Conservation (phyloP, 805 yeast genomes). For the Myxozyma mucilagina region DNA sequence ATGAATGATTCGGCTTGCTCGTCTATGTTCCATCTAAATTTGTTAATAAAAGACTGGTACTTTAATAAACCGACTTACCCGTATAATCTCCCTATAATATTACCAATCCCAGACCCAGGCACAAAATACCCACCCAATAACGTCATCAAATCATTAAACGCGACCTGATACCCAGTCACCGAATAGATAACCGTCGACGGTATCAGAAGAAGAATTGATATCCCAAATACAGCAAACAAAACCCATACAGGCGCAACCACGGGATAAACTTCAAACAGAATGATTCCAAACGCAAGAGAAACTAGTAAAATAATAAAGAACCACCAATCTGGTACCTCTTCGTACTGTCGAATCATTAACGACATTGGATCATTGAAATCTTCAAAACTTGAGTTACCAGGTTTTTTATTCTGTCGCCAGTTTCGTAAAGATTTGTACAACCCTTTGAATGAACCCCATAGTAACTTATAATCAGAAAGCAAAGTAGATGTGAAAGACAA, state of each 20-base stretch:
- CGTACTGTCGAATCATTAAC: slow-evolving; percentile 51
- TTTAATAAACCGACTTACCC: slow-evolving; percentile 39
- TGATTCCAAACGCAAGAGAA: slow-evolving; percentile 39
- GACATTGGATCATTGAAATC: slow-evolving; percentile 23
- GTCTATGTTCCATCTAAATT: slow-evolving; percentile 45
- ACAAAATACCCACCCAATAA: slow-evolving; percentile 63
- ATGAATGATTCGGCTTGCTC: slow-evolving; percentile 46
- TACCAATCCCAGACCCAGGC: slow-evolving; percentile 61
- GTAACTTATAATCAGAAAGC: slow-evolving; percentile 5
- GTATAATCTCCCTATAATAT: slow-evolving; percentile 44
- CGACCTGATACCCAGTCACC: slow-evolving; percentile 59
- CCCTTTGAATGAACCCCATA: slow-evolving; percentile 35
- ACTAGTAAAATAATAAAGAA: slow-evolving; percentile 48
- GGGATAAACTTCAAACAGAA: slow-evolving; percentile 40
- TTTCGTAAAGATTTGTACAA: slow-evolving; percentile 46
- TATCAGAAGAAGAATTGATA: slow-evolving; percentile 56
- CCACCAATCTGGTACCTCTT: slow-evolving; percentile 71
- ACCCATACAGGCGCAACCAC: slow-evolving; percentile 64
- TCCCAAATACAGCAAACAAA: slow-evolving; percentile 54
- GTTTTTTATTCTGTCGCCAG: slow-evolving; percentile 39
- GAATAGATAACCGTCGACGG: slow-evolving; percentile 66
- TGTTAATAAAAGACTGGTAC: background rate
- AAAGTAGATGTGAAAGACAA: slow-evolving; percentile 50
- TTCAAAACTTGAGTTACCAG: slow-evolving; percentile 8
- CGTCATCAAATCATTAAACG: slow-evolving; percentile 63